A percentile compares a stretch with the other conserved stretches of the same genome.
Evolutionary conservation across 1,284 basidiomycete genomes (phyloP).

Genomic region (Thecaphora frezii): DNA sequence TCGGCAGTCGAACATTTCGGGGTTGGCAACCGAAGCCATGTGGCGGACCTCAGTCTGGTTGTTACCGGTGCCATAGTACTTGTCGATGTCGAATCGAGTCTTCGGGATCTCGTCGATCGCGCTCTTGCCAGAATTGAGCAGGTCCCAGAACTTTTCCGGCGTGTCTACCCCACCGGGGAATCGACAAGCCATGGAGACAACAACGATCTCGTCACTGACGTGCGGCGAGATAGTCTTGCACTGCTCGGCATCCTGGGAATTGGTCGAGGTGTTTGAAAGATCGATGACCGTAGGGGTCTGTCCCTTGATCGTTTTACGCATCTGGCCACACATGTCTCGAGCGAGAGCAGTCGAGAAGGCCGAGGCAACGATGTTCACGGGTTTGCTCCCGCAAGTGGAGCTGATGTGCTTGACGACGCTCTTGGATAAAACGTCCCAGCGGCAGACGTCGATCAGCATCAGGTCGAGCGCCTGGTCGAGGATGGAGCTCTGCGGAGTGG

Average conservation of each 20-base stretch:
- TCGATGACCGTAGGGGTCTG: not conserved
- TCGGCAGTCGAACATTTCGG: conserved; percentile 34
- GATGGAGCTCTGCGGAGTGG: not conserved
- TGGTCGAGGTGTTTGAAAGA: not conserved
- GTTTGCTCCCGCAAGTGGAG: too few species aligned
- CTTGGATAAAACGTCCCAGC: not conserved
- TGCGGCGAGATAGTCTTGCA: not conserved
- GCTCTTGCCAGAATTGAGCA: conserved; percentile 25
- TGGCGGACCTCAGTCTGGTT: conserved; percentile 35
- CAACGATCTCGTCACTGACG: conserved; percentile 28
- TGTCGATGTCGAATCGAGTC: conserved; percentile 34
- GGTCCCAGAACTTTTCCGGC: conserved; percentile 30
- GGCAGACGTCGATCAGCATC: not conserved
- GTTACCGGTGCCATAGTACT: conserved; percentile 19
- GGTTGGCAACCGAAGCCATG: conserved; percentile 21
- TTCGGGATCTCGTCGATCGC: conserved; percentile 30
- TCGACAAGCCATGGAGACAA: conserved; percentile 38
- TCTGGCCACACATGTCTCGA: not conserved
- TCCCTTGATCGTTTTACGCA: not conserved
- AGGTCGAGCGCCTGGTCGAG: not conserved
- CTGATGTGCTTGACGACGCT: not conserved
- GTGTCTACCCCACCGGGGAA: conserved; percentile 36
- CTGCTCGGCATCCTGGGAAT: not conserved
- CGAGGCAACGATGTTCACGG: not conserved
- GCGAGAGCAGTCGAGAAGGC: not conserved